A percentile compares a stretch with the other conserved stretches of the same genome.
phyloP scores from a whole-genome alignment of 176 grass and related monocot species.

The Cenchrus americanus region DNA sequence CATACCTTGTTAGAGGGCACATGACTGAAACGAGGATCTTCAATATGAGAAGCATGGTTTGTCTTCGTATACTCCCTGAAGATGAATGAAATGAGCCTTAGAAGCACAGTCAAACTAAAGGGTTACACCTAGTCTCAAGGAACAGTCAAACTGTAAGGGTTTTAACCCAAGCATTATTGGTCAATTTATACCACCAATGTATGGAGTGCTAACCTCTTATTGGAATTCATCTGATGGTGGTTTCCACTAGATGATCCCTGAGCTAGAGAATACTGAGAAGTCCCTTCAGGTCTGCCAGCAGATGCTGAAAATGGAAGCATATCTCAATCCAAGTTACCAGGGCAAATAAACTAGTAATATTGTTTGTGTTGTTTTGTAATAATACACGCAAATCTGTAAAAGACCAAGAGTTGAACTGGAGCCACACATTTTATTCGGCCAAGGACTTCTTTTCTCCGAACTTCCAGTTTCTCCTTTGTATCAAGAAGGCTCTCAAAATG shows the following conservation, averaged over 20 bases:
- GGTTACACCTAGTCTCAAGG: background rate
- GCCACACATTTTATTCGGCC: slow-evolving; percentile 67
- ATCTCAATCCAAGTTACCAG: slow-evolving; percentile 4
- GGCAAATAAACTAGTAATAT: slow-evolving; percentile 21
- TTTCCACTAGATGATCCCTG: slow-evolving; percentile 47
- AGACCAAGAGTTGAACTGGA: background rate
- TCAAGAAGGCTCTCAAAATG: slow-evolving; percentile 74
- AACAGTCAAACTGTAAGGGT: background rate
- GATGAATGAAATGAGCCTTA: slow-evolving; percentile 27
- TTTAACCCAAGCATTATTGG: background rate
- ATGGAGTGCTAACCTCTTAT: slow-evolving; percentile 52
- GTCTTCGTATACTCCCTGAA: slow-evolving; percentile 61
- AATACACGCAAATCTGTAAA: slow-evolving; percentile 5
- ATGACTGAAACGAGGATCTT: slow-evolving; percentile 60
- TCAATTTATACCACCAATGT: background rate
- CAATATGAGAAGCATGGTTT: slow-evolving; percentile 35
- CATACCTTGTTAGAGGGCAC: slow-evolving; percentile 87
- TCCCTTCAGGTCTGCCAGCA: slow-evolving; percentile 55
- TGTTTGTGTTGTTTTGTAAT: background rate
- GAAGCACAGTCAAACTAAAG: background rate
- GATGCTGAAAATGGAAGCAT: slow-evolving; percentile 45
- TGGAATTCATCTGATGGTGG: slow-evolving; percentile 46
- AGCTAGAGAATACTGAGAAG: slow-evolving; percentile 50
- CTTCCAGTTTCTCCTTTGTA: slow-evolving; percentile 87
- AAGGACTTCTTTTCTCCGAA: slow-evolving; percentile 74